phyloP scores from a whole-genome alignment of 306 rosid species.

The Begonia loranthoides region DNA sequence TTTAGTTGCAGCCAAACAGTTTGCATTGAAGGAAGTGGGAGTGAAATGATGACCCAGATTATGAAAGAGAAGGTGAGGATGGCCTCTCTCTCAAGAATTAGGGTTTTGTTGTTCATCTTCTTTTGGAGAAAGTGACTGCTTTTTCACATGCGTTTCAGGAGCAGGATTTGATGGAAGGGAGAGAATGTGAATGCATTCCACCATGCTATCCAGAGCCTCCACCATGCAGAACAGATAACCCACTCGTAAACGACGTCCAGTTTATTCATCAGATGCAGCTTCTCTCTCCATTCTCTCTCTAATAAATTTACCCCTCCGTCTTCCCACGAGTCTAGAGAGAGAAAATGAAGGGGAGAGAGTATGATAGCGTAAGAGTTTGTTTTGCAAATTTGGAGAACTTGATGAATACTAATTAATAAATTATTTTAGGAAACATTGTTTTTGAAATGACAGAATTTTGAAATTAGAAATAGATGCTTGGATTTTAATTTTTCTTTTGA shows the following conservation, averaged over 20 bases:
- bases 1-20: constrained; percentile 28
- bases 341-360: neutral
- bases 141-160: neutral
- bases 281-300: constrained; percentile 27
- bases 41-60: constrained; percentile 32
- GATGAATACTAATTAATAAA: too few relatives aligned
- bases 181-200: constrained; percentile 36
- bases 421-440: too few relatives aligned
- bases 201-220: constrained; percentile 62
- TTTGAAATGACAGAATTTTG: too few relatives aligned
- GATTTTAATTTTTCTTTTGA: too few relatives aligned
- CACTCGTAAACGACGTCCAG: constrained; percentile 55
- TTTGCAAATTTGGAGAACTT: too few relatives aligned
- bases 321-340: neutral
- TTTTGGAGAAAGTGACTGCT: neutral
- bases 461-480: too few relatives aligned
- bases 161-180: constrained; percentile 31
- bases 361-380: too few relatives aligned
- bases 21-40: constrained; percentile 21
- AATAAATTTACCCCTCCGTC: neutral
- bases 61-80: constrained; percentile 46
- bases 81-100: neutral
- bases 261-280: constrained; percentile 66
- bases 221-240: constrained; percentile 64
- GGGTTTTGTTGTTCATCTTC: neutral